Conservation (phyloP, 2,329 filamentous ascomycete genomes). For the Arthrobotrys conoides region DNA sequence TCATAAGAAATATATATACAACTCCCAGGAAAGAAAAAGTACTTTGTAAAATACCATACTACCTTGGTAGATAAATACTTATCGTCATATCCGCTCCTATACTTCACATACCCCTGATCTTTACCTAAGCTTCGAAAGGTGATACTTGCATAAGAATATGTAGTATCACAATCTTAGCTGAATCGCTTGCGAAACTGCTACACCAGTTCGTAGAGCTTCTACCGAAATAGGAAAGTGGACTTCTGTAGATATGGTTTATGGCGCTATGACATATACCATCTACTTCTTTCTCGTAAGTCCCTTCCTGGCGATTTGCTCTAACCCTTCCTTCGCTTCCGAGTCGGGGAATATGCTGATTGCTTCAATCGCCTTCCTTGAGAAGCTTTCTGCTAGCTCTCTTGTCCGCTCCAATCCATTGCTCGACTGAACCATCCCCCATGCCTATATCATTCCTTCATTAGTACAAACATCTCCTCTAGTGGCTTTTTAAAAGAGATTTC, state of each 20-base stretch:
- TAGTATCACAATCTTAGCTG: not conserved
- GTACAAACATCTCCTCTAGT: not conserved
- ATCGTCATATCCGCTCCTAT: too few relatives aligned
- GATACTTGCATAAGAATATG: not conserved
- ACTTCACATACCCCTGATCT: not conserved
- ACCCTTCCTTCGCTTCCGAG: conserved; percentile 92
- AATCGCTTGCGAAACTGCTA: not conserved
- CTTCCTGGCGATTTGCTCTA: conserved; percentile 94
- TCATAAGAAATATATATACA: conserved; percentile 26
- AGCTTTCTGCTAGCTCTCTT: conserved; percentile 88
- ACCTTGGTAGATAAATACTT: not conserved
- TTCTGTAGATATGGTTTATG: not conserved
- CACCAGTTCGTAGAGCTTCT: not conserved
- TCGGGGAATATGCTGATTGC: conserved; percentile 89
- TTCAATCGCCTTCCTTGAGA: conserved; percentile 86
- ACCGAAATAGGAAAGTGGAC: conserved; percentile 5
- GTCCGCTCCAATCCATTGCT: conserved; percentile 89
- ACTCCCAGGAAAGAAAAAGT: conserved; percentile 10
- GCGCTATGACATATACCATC: not conserved
- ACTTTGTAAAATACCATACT: conserved; percentile 1
- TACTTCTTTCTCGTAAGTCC: conserved; percentile 65
- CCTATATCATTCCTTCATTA: conserved; percentile 17
- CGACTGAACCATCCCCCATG: conserved; percentile 56
- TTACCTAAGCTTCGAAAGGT: not conserved
- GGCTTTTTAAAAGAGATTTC: conserved; percentile 64